Base-by-base conservation (phyloP, 352 stramenopile species). In the Plasmopara viticola region DNA sequence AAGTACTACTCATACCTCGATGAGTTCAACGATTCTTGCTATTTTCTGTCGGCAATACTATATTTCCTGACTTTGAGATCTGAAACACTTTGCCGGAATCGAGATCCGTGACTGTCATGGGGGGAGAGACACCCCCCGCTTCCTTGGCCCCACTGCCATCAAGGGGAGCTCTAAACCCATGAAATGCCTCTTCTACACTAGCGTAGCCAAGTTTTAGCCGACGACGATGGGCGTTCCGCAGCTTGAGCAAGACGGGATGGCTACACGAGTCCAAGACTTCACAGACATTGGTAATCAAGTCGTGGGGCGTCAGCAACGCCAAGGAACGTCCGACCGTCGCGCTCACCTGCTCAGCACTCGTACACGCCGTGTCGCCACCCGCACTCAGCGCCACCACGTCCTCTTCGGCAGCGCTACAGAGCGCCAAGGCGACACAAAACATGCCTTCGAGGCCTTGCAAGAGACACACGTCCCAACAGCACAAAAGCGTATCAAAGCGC, bases 381-480 rank as follows among this genome's bases (percentile, higher is more conserved):
- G 20, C 20, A 25, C 20, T 25, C 3, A 25, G 20, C 20, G 20
- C 20, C 20, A 25, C 1, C 56, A 6, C 68, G 15, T 69, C 58
- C 42, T 81, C 62, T 51, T 93, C 78, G 0, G 78, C 75, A 0
- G 65, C 61, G 55, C 73, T 83, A 42, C 82, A 88, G 2, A 93
- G 66, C 33, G 79, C 83, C 8, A 93, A 58, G 0, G 78, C 68
- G 5, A 90, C 80, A 30, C 66, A 77, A 49, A 90, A 90, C 61
- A 91, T 84, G 8, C 83, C 83, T 58, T 93, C 83, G 5, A 93
- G 68, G 20, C 83, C 83, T 35, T 90, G 68, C 9, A 93, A 59
- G 17, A 93, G 46, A 51, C 83, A 93, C 15, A 89, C 73, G 39
- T 93, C 83, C 83, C 83, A 93, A 53, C 78, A 82, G 34, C 67